Percentiles rank a stretch among this genome's conserved stretches.
Conservation (phyloP, 768 basidiomycete genomes). For the Galerina sulciceps region DNA sequence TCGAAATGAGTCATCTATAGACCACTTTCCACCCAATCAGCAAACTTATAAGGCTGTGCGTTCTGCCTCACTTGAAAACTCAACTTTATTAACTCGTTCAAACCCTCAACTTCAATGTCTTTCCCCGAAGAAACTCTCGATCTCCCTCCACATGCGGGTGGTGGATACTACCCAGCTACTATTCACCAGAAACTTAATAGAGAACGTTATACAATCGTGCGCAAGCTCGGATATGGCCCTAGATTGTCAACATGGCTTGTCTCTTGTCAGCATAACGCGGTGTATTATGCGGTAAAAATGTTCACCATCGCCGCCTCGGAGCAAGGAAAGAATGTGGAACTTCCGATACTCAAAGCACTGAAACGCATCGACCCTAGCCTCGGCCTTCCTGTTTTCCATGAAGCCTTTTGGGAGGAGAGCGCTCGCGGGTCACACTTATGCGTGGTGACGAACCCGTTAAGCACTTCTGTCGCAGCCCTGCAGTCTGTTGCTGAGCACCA, state of each 20-base stretch:
- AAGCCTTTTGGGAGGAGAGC: constrained; percentile 19
- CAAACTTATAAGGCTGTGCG: too few relatives aligned
- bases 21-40: too few relatives aligned
- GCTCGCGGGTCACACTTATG: constrained; percentile 17
- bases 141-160: constrained; percentile 10
- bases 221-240: constrained; percentile 23
- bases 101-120: too few relatives aligned
- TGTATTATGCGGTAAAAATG: constrained; percentile 17
- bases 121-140: constrained; percentile 24
- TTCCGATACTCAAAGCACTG: constrained; percentile 14
- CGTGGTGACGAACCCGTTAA: constrained; percentile 6
- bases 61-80: too few relatives aligned
- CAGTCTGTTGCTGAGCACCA: constrained; percentile 4
- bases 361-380: neutral
- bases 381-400: constrained; percentile 1
- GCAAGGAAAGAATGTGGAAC: constrained; percentile 5
- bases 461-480: constrained; percentile 6
- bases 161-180: constrained; percentile 18
- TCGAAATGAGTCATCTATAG: too few relatives aligned
- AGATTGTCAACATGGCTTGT: constrained; percentile 22
- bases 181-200: constrained; percentile 16
- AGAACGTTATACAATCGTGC: constrained; percentile 16
- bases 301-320: constrained; percentile 17
- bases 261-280: neutral
- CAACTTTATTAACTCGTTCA: too few relatives aligned